Conservation (phyloP, 2,329 filamentous ascomycete genomes). For the Chrysoporthe austroafricana region DNA sequence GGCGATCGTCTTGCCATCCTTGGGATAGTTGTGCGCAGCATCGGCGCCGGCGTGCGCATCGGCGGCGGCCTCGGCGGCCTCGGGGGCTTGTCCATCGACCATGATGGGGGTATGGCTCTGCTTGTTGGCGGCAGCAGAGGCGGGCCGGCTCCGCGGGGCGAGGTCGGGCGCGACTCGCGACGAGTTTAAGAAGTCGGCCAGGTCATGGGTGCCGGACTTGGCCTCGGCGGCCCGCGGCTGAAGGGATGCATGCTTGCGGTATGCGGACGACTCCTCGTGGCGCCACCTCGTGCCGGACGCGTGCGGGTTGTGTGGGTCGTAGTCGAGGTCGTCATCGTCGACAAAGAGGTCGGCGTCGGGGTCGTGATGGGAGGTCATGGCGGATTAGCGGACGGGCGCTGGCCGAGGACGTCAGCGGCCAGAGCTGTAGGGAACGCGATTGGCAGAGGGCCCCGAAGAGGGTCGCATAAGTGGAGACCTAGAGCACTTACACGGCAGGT, state of each 20-base stretch:
- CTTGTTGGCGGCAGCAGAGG: slow-evolving; percentile 31
- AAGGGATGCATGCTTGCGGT: slow-evolving; percentile 50
- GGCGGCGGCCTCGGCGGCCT: slow-evolving; percentile 32
- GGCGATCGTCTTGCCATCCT: slow-evolving; percentile 63
- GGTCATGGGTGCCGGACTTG: slow-evolving; percentile 51
- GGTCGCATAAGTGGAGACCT: slow-evolving; percentile 18
- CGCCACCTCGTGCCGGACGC: slow-evolving; percentile 63
- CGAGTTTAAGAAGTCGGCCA: slow-evolving; percentile 61
- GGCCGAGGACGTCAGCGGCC: slow-evolving; percentile 18
- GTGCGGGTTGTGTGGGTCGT: slow-evolving; percentile 54
- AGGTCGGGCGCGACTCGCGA: slow-evolving; percentile 52
- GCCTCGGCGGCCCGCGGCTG: slow-evolving; percentile 42
- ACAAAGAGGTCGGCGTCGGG: slow-evolving; percentile 21
- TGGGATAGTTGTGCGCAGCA: slow-evolving; percentile 31
- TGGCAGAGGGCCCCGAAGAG: slow-evolving; percentile 11
- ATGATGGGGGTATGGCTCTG: slow-evolving; percentile 51
- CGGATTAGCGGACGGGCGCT: slow-evolving; percentile 2
- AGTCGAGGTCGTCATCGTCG: slow-evolving; percentile 34
- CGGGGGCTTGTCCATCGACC: slow-evolving; percentile 45
- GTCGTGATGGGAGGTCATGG: slow-evolving; percentile 25
- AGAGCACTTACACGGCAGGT: slow-evolving; percentile 11
- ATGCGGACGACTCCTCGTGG: slow-evolving; percentile 65
- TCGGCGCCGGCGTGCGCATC: slow-evolving; percentile 17
- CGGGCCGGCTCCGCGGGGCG: slow-evolving; percentile 22
- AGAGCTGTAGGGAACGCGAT: slow-evolving; percentile 12